Conservation (phyloP, 345 rosid genomes). For the Passiflora organensis region DNA sequence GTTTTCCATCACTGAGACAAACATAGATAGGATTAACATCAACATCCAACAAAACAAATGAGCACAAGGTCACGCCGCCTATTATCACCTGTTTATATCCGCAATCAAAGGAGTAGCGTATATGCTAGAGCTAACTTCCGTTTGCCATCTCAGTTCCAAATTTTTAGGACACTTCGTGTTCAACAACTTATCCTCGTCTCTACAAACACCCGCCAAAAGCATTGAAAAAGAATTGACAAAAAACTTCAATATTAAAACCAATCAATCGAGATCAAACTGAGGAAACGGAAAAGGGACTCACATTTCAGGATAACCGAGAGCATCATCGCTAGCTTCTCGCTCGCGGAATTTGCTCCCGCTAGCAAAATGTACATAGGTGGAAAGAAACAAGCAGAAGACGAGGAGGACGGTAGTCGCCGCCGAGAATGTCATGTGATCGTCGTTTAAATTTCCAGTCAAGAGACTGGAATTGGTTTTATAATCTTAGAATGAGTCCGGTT, state of each 20-base stretch:
- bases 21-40: neutral
- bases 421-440: slow-evolving; percentile 40
- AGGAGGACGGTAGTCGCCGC: slow-evolving; percentile 30
- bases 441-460: neutral
- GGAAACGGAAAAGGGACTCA: slow-evolving; percentile 23
- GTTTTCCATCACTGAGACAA: slow-evolving; percentile 84
- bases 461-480: neutral
- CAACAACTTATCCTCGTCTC: slow-evolving; percentile 87
- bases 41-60: neutral
- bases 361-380: slow-evolving; percentile 33
- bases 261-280: neutral
- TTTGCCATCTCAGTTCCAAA: slow-evolving; percentile 96
- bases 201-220: slow-evolving; percentile 17
- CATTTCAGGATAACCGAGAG: slow-evolving; percentile 66
- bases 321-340: slow-evolving; percentile 78
- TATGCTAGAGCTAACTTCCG: slow-evolving; percentile 96
- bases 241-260: neutral
- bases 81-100: slow-evolving; percentile 74
- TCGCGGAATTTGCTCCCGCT: slow-evolving; percentile 63
- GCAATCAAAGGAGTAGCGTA: slow-evolving; percentile 92
- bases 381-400: slow-evolving; percentile 33
- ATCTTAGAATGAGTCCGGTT: neutral
- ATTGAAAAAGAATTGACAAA: slow-evolving; percentile 2
- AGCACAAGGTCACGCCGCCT: neutral
- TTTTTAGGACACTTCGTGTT: slow-evolving; percentile 87